Evolutionary conservation across 2,329 filamentous ascomycete genomes (phyloP).

Genomic region (Penicillium italicum): DNA sequence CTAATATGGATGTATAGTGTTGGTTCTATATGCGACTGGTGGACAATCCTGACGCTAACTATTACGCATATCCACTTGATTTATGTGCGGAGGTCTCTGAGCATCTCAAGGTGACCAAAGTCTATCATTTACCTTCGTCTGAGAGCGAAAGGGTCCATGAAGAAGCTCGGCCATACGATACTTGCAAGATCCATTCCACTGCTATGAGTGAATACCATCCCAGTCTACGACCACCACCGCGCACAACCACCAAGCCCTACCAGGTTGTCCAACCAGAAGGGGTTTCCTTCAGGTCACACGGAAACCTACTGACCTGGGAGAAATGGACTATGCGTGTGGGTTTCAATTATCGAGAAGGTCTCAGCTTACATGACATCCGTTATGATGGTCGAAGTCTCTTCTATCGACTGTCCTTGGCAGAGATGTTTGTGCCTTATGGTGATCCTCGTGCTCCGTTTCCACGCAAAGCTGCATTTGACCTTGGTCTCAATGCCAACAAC

Average conservation of each 20-base stretch:
- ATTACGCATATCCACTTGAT: constrained; percentile 57
- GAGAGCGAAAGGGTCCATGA: constrained; percentile 41
- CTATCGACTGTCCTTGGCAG: constrained; percentile 42
- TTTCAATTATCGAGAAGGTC: constrained; percentile 46
- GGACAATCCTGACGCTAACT: constrained; percentile 50
- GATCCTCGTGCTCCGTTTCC: constrained; percentile 42
- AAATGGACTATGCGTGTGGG: constrained; percentile 45
- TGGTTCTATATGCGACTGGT: constrained; percentile 38
- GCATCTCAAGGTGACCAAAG: constrained; percentile 48
- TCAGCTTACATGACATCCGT: constrained; percentile 42
- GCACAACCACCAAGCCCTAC: constrained; percentile 38
- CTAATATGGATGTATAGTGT: neutral
- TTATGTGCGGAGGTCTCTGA: constrained; percentile 53
- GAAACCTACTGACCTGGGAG: constrained; percentile 39
- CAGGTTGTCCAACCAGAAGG: constrained; percentile 38
- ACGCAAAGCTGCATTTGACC: constrained; percentile 45
- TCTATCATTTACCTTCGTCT: constrained; percentile 49
- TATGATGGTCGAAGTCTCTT: constrained; percentile 42
- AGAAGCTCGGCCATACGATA: constrained; percentile 40
- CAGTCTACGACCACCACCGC: constrained; percentile 26
- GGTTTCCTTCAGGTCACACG: constrained; percentile 31
- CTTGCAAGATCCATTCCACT: constrained; percentile 34
- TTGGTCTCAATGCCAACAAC: constrained; percentile 46
- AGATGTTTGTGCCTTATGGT: constrained; percentile 48
- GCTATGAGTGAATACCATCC: constrained; percentile 37